Evolutionary conservation across 2,329 filamentous ascomycete genomes (phyloP), one percentile per base, ranked within the genome.

Genomic region (Ophiostoma ulmi): DNA sequence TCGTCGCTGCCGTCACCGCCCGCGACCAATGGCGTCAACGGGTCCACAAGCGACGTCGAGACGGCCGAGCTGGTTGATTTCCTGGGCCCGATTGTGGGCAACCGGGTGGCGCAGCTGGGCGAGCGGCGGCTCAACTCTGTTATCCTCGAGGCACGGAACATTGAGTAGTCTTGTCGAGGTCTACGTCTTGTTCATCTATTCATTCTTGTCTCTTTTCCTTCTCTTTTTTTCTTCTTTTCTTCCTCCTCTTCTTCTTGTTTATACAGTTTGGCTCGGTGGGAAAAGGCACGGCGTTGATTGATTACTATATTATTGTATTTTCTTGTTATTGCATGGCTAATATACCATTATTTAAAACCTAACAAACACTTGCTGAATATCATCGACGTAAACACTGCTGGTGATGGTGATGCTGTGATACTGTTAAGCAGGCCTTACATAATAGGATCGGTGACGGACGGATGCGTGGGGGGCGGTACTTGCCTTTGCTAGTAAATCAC

Each of bases 101-200:
- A 80, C 55, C 81, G 81, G 64, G 80, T 88, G 73, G 79, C 81
- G 0, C 77, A 78, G 36, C 75, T 85, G 10, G 81, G 80, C 3
- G 84, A 86, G 73, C 80, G 81, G 58, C 77, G 78, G 52, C 76
- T 88, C 64, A 83, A 86, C 71, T 80, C 79, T 74, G 81, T 82
- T 3, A 81, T 88, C 14, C 77, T 88, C 68, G 85, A 87, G 73
- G 85, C 86, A n/a, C 81, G 83, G 67, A 81, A 82, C 73, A 81
- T 87, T 75, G 84, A 84, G 70, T 86, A 79, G 31, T 31, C 31
- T 31, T 31, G 31, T 31, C 31, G 31, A 31, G 70, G 22, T 38
- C 1, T 35, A 14, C 3, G 11, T 38, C 14, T 31, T n/a, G 6
- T 68, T n/a, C 13, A 35, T 52, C 41, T 26, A 5, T 31, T n/a